Base-by-base conservation (phyloP, 2,329 filamentous ascomycete genomes). In the Cladophialophora chaetospira region DNA sequence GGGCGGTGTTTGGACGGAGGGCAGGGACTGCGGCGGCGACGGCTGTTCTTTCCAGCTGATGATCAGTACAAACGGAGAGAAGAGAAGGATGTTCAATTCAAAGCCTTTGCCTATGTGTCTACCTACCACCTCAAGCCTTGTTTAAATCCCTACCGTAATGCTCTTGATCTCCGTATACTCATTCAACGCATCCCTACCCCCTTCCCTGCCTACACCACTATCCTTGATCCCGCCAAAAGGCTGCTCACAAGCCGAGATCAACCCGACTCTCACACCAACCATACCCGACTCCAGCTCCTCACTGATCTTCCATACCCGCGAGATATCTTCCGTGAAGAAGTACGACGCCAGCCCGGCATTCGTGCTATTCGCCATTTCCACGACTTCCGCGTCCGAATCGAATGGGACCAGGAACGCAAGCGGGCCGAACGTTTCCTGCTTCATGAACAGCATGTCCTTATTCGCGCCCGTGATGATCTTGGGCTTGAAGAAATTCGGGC, bases 351-450 rank as follows among this genome's bases (percentile, higher is more conserved):
- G 60, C 3, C 71, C 71, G 10, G 69, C 65, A 10, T 68, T 63
- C 0, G 66, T 60, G 31, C 63, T 48, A 48, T 73, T 73, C 2
- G 69, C 70, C 33, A 68, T 49, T 23, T 60, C 51, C 10, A 73
- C 61, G 4, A 66, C 70, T 10, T 70, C 71, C n/a, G 66, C 65
- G 49, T 72, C 69, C 2, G 58, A 64, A 5, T 67, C 48, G 36
- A 72, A 77, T 61, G 79, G 91, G 79, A 90, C 97, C 77, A 97
- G 63, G 40, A 43, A 55, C 13, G 64, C 66, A 11, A 96, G 84
- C 0, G 92, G 92, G 0, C 92, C 92, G 68, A 97, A 97, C 0
- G 91, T 96, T 77, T 97, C 92, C 64, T 96, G 90, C 15, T 79
- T 89, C 89, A 96, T 96, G 60, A 95, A 87, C 4, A 77, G 75